These are phyloP conservation scores for Triticum timopheevii DNA, from an alignment of 176 grass and related monocot genomes.

Conservation along the genomic window DNA sequence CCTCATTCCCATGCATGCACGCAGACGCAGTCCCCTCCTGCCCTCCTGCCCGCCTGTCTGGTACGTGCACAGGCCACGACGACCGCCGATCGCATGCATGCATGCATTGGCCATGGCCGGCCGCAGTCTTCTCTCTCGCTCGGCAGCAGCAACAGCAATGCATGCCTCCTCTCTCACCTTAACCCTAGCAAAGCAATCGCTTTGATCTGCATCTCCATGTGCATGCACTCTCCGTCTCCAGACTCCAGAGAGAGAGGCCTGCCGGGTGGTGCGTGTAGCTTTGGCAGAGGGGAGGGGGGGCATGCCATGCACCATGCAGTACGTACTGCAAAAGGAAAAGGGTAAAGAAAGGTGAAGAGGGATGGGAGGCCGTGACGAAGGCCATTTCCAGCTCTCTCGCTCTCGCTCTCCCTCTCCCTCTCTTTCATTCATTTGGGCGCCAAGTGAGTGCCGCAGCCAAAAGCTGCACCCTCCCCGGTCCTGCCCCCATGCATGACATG, in stretches of 20 bases:
- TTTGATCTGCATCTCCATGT: slow-evolving; percentile 9
- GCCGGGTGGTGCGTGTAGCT: not conserved
- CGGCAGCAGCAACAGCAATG: not conserved
- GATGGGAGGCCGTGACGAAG: slow-evolving; percentile 45
- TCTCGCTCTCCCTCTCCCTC: slow-evolving; percentile 12
- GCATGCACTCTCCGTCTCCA: slow-evolving; percentile 13
- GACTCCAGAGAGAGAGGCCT: not conserved
- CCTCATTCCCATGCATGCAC: not conserved
- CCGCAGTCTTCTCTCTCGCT: not conserved
- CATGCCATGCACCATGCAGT: not conserved
- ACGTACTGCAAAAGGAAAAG: slow-evolving; percentile 37
- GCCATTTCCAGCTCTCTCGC: slow-evolving; percentile 45
- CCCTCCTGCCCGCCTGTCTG: not conserved
- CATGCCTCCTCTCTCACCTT: not conserved
- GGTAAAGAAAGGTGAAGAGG: slow-evolving; percentile 30
- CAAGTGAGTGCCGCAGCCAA: slow-evolving; percentile 63
- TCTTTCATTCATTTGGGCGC: slow-evolving; percentile 28
- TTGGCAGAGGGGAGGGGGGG: not conserved
- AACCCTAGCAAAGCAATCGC: slow-evolving; percentile 25
- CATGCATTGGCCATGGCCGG: not conserved
- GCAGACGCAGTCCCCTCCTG: not conserved
- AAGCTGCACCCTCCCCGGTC: slow-evolving; percentile 35
- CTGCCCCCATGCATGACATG: slow-evolving; percentile 17
- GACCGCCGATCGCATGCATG: slow-evolving; percentile 7
- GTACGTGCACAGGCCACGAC: slow-evolving; percentile 33